Evolutionary conservation across 2,329 filamentous ascomycete species (phyloP), one percentile per base, ranked within the genome.

Genomic region (Alternaria sp.): DNA sequence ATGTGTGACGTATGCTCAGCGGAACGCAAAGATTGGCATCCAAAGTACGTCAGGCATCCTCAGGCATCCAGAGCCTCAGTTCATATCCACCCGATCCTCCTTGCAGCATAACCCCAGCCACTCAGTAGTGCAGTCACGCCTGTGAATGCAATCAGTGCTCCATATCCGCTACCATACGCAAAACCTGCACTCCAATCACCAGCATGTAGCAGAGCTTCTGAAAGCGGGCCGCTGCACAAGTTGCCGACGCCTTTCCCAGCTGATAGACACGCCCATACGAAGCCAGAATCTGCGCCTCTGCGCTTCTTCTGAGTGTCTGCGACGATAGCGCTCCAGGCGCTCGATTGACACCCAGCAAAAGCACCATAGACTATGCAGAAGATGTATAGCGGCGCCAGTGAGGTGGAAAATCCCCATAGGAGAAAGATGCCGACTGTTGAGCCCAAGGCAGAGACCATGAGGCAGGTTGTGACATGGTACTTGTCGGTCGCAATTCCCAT

Each of bases 211-310:
- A 84, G 65, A 14, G 74, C 78, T 67, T 85, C 83, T 48, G 83
- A 85, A 42, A 86, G 69, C 0, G 85, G 84, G 3, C 85, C 85
- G 59, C 79, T 81, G 9, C 81, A 78, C 9, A 87, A 73, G 68
- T 82, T 83, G 4, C 84, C 84, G 20, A 86, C 78, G 0, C 84
- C 85, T 44, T 83, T 82, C 0, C 84, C 84, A 8, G 81, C 81
- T 9, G 80, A 79, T 54, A 86, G 73, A 14, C 81, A 77, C 0
- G 79, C 80, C 57, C 86, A 83, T 1, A 85, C 77, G 62, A 86
- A 81, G 0, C 82, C 81, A 4, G 81, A 74, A 43, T 86, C 84
- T n/a, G 74, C 73, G 11, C 68, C 65, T 34, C 57, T 62, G 16
- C 79, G 74, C 46, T 73, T 76, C 39, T 74, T 69, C 51, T 76